phyloP scores from a whole-genome alignment of 2,329 filamentous ascomycete genomes.

The Cercospora sp. region DNA sequence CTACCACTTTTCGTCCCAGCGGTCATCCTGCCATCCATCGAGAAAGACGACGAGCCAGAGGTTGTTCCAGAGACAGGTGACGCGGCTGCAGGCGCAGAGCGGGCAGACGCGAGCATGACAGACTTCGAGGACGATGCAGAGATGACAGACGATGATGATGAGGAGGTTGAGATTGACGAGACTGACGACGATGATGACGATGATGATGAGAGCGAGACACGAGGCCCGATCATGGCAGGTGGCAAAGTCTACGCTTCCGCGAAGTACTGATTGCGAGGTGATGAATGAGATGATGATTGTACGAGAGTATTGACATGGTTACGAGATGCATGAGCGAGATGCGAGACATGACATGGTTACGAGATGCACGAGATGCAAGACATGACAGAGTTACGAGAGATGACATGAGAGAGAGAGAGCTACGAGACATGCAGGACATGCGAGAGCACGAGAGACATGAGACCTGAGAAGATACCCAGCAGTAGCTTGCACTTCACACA shows the following conservation, averaged over 20 bases:
- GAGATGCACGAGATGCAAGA: neutral
- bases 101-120: neutral
- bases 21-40: neutral
- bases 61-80: neutral
- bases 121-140: neutral
- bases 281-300: neutral
- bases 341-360: neutral
- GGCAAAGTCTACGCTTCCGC: neutral
- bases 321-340: neutral
- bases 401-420: neutral
- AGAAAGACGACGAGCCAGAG: neutral
- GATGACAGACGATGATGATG: neutral
- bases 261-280: neutral
- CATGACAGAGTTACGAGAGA: neutral
- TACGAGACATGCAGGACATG: neutral
- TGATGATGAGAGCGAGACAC: neutral
- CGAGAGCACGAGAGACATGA: neutral
- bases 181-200: neutral
- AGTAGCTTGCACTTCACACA: neutral
- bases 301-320: neutral
- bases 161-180: neutral
- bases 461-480: neutral
- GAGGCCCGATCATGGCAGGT: neutral
- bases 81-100: neutral
- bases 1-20: conserved; percentile 2